Evolutionary conservation across 495 filamentous ascomycete species (phyloP), one percentile per base, ranked within the genome.

Genomic region (Penicillium odoratum): DNA sequence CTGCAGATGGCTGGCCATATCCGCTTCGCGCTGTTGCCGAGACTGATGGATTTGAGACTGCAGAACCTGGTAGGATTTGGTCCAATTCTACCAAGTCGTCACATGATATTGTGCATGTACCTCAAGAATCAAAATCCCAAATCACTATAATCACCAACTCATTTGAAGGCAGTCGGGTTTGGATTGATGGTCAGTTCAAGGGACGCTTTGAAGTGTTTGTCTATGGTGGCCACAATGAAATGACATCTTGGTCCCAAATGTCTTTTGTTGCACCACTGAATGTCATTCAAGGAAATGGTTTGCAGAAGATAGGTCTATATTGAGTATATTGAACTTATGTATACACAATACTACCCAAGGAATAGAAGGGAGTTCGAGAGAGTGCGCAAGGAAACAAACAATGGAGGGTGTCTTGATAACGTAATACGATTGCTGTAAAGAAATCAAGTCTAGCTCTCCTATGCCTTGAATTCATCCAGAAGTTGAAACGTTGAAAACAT

Each of bases 241-340:
- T 72, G 26, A 76, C 78, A 46, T 81, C 77, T 6, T 84, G 81
- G 81, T 80, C 77, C 50, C 81, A 83, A 60, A 83, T 83, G 81
- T 80, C 81, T 9, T 79, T 84, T 62, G 80, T 84, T 10, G 80
- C 81, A 6, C 81, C 81, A 3, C 43, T 84, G 16, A 69, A 79
- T 4, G 48, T 34, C 0, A 31, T 74, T 2, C 8, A 52, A 10
- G 78, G 79, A 15, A 16, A 16, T 5, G 66, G 64, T 3, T 44
- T 67, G 11, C 53, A 59, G 5, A 58, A 52, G 38, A 28, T 66
- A 8, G 38, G 31, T 16, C 5, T 55, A 9, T 58, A 30, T 43
- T 33, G 33, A 36, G 33, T 9, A 36, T 7, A 2, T 33, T 33
- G 30, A 33, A 33, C 30, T 9, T 33, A 3, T 33, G 30, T 33